Conservation (phyloP, 2,329 filamentous ascomycete genomes). For the Venturia aucupariae region DNA sequence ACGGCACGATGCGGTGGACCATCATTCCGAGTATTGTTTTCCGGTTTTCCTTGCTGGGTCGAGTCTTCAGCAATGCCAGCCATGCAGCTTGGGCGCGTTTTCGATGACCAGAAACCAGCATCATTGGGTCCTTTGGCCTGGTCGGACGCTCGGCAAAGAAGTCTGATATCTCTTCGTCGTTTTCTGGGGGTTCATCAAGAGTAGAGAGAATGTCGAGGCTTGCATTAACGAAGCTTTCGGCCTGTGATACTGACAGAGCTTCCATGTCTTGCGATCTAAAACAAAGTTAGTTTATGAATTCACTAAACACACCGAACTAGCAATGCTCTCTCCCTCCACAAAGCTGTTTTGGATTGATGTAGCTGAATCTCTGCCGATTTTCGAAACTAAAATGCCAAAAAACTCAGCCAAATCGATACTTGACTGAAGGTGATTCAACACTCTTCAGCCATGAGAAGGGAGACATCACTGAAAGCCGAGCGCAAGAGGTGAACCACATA, state of each 20-base stretch:
- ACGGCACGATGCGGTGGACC: slow-evolving; percentile 77
- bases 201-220: slow-evolving; percentile 17
- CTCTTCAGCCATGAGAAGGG: not conserved
- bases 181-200: not conserved
- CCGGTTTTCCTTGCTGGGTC: slow-evolving; percentile 10
- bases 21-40: slow-evolving; percentile 29
- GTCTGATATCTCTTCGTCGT: slow-evolving; percentile 40
- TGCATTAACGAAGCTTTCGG: not conserved
- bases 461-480: not conserved
- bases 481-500: slow-evolving; percentile 33
- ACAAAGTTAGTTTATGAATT: not conserved
- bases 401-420: not conserved
- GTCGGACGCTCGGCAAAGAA: slow-evolving; percentile 58
- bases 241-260: not conserved
- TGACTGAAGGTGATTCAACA: not conserved
- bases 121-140: slow-evolving; percentile 58
- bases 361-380: not conserved
- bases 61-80: slow-evolving; percentile 62
- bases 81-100: slow-evolving; percentile 70
- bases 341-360: not conserved
- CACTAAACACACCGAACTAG: not conserved
- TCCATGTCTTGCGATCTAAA: slow-evolving; percentile 17
- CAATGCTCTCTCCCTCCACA: not conserved
- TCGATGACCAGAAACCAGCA: slow-evolving; percentile 54
- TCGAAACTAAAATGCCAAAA: too few species aligned